Percentiles rank a stretch among this genome's conserved stretches.
These are phyloP conservation scores for Alternaria viburni DNA, from an alignment of 2,329 filamentous ascomycete genomes.

Conservation along the genomic window DNA sequence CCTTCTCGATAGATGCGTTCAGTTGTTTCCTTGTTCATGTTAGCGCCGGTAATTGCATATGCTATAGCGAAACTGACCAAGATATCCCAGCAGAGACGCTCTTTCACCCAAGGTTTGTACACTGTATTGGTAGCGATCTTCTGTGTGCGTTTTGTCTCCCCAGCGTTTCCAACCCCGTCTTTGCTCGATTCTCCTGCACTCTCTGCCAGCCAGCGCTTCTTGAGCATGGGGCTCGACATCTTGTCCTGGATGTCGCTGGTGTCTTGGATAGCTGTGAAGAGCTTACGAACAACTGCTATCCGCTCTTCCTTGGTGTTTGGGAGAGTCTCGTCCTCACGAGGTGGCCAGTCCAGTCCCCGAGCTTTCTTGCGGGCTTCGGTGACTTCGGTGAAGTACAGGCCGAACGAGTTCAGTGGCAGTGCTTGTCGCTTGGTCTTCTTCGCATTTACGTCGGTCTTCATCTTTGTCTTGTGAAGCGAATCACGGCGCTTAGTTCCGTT, in stretches of 20 bases:
- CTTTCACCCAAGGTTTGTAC: not conserved
- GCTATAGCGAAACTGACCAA: not conserved
- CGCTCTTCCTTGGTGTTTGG: not conserved
- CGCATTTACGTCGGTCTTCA: not conserved
- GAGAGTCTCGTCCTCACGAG: not conserved
- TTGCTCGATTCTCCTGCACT: not conserved
- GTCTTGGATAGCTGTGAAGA: not conserved
- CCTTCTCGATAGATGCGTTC: not conserved
- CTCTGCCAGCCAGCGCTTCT: not conserved
- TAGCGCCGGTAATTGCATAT: not conserved
- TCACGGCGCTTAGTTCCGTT: not conserved
- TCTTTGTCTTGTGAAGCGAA: not conserved
- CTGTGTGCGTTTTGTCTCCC: not conserved
- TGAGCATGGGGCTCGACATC: not conserved
- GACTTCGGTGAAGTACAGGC: not conserved
- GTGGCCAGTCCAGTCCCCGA: not conserved
- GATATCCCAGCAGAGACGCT: not conserved
- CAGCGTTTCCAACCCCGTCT: not conserved
- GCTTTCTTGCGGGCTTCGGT: not conserved
- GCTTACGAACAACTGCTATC: not conserved
- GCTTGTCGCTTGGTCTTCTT: not conserved
- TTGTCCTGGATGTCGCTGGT: not conserved
- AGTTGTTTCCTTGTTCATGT: not conserved
- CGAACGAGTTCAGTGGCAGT: not conserved
- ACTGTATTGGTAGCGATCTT: not conserved